These are phyloP conservation scores for Passalora sequoiae DNA, from an alignment of 2,329 filamentous ascomycete species.

Conservation along the genomic window DNA sequence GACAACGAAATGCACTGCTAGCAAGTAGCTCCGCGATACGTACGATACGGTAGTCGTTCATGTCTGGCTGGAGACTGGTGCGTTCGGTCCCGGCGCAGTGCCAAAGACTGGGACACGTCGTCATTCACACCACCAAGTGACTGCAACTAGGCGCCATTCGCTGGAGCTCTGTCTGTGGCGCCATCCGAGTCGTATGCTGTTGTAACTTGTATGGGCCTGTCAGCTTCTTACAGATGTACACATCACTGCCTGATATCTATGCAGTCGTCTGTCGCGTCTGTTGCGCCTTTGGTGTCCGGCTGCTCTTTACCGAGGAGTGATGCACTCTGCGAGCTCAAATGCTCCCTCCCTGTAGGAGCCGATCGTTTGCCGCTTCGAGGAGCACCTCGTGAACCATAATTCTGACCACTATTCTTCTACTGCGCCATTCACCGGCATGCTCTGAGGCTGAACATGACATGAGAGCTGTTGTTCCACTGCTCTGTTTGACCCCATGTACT, in stretches of 20 bases:
- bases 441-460: neutral
- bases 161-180: neutral
- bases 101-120: neutral
- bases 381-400: neutral
- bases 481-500: neutral
- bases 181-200: neutral
- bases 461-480: neutral
- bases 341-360: conserved; percentile 2
- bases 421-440: too few species aligned
- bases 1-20: too few species aligned
- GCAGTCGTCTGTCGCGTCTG: neutral
- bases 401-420: too few species aligned
- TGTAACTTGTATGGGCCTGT: neutral
- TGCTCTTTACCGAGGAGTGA: neutral
- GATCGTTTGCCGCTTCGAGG: neutral
- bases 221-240: neutral
- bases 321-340: conserved; percentile 1
- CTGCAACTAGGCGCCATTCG: neutral
- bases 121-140: neutral
- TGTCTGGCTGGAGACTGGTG: too few species aligned
- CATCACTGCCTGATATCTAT: too few species aligned
- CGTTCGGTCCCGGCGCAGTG: conserved; percentile 1
- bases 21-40: too few species aligned
- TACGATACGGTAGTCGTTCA: too few species aligned
- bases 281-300: neutral